Conservation (phyloP, 768 basidiomycete species). For the Amanita muscaria region DNA sequence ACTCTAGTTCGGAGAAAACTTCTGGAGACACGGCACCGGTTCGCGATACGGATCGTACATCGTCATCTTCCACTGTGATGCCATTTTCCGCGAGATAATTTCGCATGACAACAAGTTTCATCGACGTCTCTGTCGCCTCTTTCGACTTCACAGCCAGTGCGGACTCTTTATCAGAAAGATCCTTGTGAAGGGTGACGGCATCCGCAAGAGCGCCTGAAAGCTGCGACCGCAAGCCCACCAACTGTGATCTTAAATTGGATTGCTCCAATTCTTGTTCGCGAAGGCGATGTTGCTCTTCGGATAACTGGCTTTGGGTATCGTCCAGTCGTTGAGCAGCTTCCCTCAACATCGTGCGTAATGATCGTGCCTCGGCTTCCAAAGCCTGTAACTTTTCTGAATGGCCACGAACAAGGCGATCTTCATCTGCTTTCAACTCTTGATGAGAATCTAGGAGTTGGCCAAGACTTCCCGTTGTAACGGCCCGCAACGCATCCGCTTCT, state of each 20-base stretch:
- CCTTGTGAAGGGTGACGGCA: conserved; percentile 59
- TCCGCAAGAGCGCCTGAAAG: conserved; percentile 62
- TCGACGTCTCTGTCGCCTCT: conserved; percentile 57
- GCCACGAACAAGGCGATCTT: conserved; percentile 65
- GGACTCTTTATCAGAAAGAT: conserved; percentile 56
- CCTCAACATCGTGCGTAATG: conserved; percentile 71
- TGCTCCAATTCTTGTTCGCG: conserved; percentile 60
- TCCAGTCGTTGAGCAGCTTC: conserved; percentile 68
- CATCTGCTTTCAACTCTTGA: conserved; percentile 75
- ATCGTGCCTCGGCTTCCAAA: conserved; percentile 67
- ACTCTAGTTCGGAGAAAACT: conserved; percentile 65
- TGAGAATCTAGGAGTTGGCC: conserved; percentile 86
- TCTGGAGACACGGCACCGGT: conserved; percentile 31
- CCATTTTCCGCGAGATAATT: conserved; percentile 87
- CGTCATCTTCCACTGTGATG: conserved; percentile 67
- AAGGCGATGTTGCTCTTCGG: conserved; percentile 56
- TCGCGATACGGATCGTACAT: conserved; percentile 38
- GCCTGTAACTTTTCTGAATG: conserved; percentile 79
- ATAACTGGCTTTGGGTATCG: conserved; percentile 54
- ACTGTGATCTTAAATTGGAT: conserved; percentile 58
- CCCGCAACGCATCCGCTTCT: conserved; percentile 86
- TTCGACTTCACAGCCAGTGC: conserved; percentile 55
- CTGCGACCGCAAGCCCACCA: conserved; percentile 65
- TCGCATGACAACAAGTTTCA: conserved; percentile 73
- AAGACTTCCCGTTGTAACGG: conserved; percentile 76